phyloP scores from a whole-genome alignment of 2,329 filamentous ascomycete genomes.

The Fusarium solani-melongenae region DNA sequence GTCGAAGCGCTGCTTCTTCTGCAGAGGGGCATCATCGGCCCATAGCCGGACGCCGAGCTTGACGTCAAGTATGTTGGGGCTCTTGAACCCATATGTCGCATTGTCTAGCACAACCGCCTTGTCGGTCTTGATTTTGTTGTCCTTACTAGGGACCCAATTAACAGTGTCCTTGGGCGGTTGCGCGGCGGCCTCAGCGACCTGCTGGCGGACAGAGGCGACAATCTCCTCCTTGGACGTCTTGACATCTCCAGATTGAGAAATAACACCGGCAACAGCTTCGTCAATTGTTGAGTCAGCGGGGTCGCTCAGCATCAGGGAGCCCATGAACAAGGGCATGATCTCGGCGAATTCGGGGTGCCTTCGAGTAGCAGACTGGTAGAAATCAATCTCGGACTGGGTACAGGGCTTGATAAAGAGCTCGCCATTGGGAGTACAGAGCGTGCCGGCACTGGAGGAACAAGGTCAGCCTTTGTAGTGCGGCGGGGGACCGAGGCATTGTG shows the following conservation, averaged over 20 bases:
- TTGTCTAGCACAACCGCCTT: slow-evolving; percentile 88
- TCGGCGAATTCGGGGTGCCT: slow-evolving; percentile 79
- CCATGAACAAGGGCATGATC: slow-evolving; percentile 88
- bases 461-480: slow-evolving; percentile 26
- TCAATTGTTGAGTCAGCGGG: slow-evolving; percentile 60
- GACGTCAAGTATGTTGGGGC: slow-evolving; percentile 91
- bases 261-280: slow-evolving; percentile 57
- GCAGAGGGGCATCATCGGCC: slow-evolving; percentile 75
- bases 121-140: slow-evolving; percentile 77
- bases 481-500: slow-evolving; percentile 17
- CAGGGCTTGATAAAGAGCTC: slow-evolving; percentile 95
- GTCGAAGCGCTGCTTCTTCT: slow-evolving; percentile 71
- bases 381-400: slow-evolving; percentile 84
- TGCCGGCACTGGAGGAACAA: slow-evolving; percentile 76
- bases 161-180: slow-evolving; percentile 38
- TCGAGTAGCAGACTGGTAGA: slow-evolving; percentile 80
- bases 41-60: slow-evolving; percentile 90
- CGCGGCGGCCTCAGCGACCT: slow-evolving; percentile 40
- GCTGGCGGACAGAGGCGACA: slow-evolving; percentile 46
- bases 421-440: slow-evolving; percentile 85
- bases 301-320: slow-evolving; percentile 77
- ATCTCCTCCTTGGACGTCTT: slow-evolving; percentile 50
- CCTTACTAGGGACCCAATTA: slow-evolving; percentile 62
- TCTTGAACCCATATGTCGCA: slow-evolving; percentile 80
- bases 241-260: slow-evolving; percentile 52